Evolutionary conservation across 2,329 filamentous ascomycete genomes (phyloP).

Genomic region (Teratosphaeria epicoccoides): DNA sequence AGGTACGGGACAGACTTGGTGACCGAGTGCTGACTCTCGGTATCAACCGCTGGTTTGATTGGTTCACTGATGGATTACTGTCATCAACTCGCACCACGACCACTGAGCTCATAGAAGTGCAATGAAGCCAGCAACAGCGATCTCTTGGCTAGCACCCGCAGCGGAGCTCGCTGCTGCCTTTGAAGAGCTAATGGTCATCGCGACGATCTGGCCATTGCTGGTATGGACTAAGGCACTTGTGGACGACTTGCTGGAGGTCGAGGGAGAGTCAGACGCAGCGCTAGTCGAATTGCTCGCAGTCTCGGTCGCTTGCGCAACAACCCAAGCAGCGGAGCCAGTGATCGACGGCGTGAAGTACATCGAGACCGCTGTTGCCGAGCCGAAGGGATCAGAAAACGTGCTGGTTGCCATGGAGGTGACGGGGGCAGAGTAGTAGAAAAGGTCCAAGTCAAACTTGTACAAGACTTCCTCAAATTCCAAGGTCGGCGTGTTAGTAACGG

Average conservation of each 20-base stretch:
- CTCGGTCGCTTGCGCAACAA: constrained; percentile 12
- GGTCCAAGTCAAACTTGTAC: not conserved
- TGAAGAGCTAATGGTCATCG: too few species aligned
- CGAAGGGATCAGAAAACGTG: constrained; percentile 18
- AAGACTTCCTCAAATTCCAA: constrained; percentile 12
- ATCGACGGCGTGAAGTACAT: constrained; percentile 19
- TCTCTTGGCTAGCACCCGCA: too few species aligned
- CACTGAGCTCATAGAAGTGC: too few species aligned
- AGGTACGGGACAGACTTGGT: too few species aligned
- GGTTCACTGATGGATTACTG: too few species aligned
- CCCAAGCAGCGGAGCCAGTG: constrained; percentile 16
- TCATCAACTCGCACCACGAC: too few species aligned
- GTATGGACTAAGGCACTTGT: constrained; percentile 1
- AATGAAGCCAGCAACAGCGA: too few species aligned
- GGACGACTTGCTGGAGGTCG: not conserved
- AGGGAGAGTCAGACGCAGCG: constrained; percentile 1
- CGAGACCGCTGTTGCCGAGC: constrained; percentile 19
- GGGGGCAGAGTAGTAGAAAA: not conserved
- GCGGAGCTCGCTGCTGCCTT: not conserved
- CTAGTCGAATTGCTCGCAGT: constrained; percentile 2
- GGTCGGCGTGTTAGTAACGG: constrained; percentile 16
- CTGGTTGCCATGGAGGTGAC: not conserved
- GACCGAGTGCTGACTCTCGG: too few species aligned
- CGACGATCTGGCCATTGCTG: constrained; percentile 10
- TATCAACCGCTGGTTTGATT: too few species aligned